These are phyloP conservation scores for Globisporangium ultimum DNA, from an alignment of 352 stramenopile species.

Conservation along the genomic window DNA sequence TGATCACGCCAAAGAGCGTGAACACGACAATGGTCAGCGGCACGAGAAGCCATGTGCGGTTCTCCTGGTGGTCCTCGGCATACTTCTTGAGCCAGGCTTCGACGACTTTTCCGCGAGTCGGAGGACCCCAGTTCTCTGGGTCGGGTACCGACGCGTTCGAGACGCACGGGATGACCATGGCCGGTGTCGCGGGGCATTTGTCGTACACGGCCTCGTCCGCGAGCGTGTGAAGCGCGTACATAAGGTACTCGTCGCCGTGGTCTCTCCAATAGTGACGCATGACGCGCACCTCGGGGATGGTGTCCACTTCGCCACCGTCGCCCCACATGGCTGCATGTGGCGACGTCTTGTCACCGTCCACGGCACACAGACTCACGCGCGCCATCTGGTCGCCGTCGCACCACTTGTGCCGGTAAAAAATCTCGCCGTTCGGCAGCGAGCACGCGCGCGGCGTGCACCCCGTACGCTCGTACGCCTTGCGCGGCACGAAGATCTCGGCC, in stretches of 20 bases:
- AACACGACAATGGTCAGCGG: conserved; percentile 51
- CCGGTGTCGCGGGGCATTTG: conserved; percentile 42
- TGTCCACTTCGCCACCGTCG: conserved; percentile 46
- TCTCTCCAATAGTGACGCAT: conserved; percentile 47
- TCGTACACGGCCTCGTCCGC: conserved; percentile 38
- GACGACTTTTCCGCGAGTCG: conserved; percentile 30
- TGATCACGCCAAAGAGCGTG: conserved; percentile 38
- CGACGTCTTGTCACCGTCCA: conserved; percentile 30
- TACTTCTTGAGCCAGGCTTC: conserved; percentile 52
- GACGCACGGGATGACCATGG: conserved; percentile 61
- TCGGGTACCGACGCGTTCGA: conserved; percentile 32
- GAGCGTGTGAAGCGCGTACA: conserved; percentile 55
- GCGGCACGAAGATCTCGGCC: conserved; percentile 55
- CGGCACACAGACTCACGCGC: conserved; percentile 46
- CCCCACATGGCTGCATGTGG: conserved; percentile 54
- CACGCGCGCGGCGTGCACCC: conserved; percentile 35
- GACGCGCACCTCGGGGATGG: conserved; percentile 45
- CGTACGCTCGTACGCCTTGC: conserved; percentile 51
- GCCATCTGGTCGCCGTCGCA: conserved; percentile 46
- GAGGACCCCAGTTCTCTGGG: conserved; percentile 35
- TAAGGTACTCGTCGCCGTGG: conserved; percentile 29
- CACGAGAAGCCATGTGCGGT: conserved; percentile 58
- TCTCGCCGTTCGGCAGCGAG: conserved; percentile 19
- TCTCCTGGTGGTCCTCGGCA: conserved; percentile 41
- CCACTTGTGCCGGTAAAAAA: conserved; percentile 33